Percentiles rank a stretch among this genome's conserved stretches.
These are phyloP conservation scores for Gnetum montanum DNA, from an alignment of 75 land plant genomes.

Conservation along the genomic window DNA sequence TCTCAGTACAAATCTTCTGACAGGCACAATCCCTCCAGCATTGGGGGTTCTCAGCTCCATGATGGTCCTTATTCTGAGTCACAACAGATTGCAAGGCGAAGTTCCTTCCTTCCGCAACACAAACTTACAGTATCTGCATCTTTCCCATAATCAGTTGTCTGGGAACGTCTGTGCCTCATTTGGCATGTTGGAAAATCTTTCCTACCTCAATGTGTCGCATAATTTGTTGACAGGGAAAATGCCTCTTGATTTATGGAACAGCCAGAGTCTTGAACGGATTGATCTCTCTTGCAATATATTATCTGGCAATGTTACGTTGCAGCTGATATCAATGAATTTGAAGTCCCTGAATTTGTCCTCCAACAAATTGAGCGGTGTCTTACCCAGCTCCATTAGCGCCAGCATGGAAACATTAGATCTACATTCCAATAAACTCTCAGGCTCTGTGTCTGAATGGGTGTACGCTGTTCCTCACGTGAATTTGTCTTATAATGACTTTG, in stretches of 20 bases:
- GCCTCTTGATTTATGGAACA: background rate
- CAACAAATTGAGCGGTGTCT: background rate
- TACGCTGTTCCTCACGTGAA: constrained; percentile 44
- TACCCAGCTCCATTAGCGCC: no score
- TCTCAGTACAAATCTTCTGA: no score
- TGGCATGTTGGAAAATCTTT: constrained; percentile 27
- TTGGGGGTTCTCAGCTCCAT: no score
- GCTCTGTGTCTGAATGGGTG: background rate
- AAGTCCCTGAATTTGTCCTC: no score
- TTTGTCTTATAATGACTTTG: constrained; percentile 43
- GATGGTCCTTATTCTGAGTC: no score
- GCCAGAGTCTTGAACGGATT: background rate
- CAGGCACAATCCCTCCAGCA: no score
- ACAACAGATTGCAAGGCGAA: constrained; percentile 14
- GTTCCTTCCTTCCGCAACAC: constrained; percentile 11
- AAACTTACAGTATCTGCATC: constrained; percentile 18
- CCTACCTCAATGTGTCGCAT: constrained; percentile 13
- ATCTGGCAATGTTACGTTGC: background rate
- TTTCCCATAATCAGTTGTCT: constrained; percentile 34
- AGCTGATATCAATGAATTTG: no score
- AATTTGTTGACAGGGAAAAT: background rate
- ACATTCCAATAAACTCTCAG: background rate
- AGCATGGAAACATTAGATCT: background rate
- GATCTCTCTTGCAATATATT: background rate
- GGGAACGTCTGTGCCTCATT: constrained; percentile 40